These are phyloP conservation scores for Metschnikowia matae DNA, from an alignment of 805 yeast genomes.

Conservation along the genomic window DNA sequence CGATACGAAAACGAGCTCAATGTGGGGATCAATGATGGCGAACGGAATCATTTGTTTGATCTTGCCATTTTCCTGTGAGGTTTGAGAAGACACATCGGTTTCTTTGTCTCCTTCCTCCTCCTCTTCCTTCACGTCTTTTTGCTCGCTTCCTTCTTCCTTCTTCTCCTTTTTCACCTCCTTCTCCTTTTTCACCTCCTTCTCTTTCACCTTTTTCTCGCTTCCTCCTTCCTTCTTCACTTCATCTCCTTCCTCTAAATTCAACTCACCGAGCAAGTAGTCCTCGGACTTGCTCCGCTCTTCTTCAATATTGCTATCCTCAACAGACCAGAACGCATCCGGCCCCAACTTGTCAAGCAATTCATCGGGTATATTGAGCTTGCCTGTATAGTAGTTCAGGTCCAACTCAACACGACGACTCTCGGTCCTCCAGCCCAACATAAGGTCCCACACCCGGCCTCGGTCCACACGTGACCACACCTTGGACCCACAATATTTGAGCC, in stretches of 20 bases:
- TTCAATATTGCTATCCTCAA: slow-evolving; percentile 7
- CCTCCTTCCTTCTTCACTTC: too few species aligned
- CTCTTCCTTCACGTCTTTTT: too few species aligned
- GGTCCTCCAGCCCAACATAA: slow-evolving; percentile 70
- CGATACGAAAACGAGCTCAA: slow-evolving; percentile 70
- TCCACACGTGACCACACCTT: slow-evolving; percentile 78
- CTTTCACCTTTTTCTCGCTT: too few species aligned
- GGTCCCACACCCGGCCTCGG: slow-evolving; percentile 88
- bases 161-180: too few species aligned
- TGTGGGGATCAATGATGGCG: slow-evolving; percentile 67
- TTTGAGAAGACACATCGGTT: too few species aligned
- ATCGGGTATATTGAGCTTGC: slow-evolving; percentile 27
- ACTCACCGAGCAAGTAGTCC: slow-evolving; percentile 28
- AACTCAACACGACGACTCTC: slow-evolving; percentile 27
- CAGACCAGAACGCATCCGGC: slow-evolving; percentile 62
- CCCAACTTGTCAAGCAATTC: slow-evolving; percentile 40
- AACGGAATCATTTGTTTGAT: slow-evolving; percentile 38
- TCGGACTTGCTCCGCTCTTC: slow-evolving; percentile 23
- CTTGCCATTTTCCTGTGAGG: slow-evolving; percentile 9
- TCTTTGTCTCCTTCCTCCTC: too few species aligned
- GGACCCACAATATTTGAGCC: slow-evolving; percentile 89
- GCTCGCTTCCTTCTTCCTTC: too few species aligned
- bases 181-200: too few species aligned
- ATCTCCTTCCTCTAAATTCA: slow-evolving; percentile 4
- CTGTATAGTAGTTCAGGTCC: slow-evolving; percentile 26